A percentile compares a stretch with the other conserved stretches of the same genome.
Conservation (phyloP, 164 flowering plant species). For the Stephania japonica region DNA sequence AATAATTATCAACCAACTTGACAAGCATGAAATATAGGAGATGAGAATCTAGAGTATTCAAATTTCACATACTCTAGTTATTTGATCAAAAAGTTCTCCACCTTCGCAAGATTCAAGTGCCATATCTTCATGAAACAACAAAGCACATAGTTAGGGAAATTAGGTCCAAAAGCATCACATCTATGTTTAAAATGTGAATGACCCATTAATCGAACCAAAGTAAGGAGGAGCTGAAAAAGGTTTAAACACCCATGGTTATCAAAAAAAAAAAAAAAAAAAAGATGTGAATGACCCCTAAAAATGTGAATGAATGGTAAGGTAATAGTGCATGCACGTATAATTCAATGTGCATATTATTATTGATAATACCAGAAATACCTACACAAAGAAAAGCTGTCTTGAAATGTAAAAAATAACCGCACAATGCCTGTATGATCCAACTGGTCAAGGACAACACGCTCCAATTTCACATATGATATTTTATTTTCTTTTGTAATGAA, state of each 20-base stretch:
- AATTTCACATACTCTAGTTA: slow-evolving; percentile 67
- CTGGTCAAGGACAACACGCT: slow-evolving; percentile 93
- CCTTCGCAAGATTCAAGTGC: slow-evolving; percentile 99
- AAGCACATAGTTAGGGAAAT: slow-evolving; percentile 15
- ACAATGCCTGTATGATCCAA: slow-evolving; percentile 96
- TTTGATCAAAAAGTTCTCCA: slow-evolving; percentile 98
- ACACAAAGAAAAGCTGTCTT: slow-evolving; percentile 88
- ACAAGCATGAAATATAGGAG: not conserved
- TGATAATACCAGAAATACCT: slow-evolving; percentile 36
- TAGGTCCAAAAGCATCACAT: slow-evolving; percentile 6
- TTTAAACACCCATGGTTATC: no score
- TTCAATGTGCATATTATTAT: no score
- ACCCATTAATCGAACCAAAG: no score
- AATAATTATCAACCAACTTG: not conserved
- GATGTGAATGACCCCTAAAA: not conserved
- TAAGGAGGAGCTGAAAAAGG: no score
- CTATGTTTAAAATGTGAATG: not conserved
- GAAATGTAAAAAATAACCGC: slow-evolving; percentile 83
- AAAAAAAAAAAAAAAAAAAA: no score
- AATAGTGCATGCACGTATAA: not conserved
- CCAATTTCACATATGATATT: slow-evolving; percentile 94
- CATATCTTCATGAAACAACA: slow-evolving; percentile 64
- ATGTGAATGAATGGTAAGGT: not conserved
- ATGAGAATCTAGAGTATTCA: not conserved
- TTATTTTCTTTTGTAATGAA: slow-evolving; percentile 98